Conservation (phyloP, 176 grass and related monocot species). For the Oryza brachyantha region DNA sequence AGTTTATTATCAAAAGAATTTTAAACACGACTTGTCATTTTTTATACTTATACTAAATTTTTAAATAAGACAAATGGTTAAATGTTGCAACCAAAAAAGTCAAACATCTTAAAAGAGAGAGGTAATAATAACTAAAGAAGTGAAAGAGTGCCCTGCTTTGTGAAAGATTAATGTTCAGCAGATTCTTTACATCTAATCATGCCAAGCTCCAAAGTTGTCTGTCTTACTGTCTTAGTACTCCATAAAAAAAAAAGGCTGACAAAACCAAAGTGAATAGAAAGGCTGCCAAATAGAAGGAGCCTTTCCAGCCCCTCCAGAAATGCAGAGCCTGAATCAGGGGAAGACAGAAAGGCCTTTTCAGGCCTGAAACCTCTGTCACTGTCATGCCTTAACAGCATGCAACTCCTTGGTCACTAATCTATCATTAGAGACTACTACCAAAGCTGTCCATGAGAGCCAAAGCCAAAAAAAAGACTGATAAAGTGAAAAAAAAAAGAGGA, state of each 20-base stretch:
- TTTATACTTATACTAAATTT: too few relatives aligned
- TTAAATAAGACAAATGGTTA: too few relatives aligned
- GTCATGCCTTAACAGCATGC: constrained; percentile 8
- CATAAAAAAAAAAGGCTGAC: background rate
- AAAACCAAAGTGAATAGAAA: background rate
- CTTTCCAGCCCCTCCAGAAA: background rate
- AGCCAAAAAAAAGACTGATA: background rate
- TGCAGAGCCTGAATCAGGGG: background rate
- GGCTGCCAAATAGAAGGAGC: background rate
- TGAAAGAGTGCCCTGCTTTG: background rate
- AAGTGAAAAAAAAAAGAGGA: background rate
- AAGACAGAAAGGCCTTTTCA: constrained; percentile 11
- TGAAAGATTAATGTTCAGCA: background rate
- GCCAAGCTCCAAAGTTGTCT: background rate
- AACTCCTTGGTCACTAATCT: background rate
- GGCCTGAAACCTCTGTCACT: constrained; percentile 20
- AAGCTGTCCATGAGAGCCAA: background rate
- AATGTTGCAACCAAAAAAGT: too few relatives aligned
- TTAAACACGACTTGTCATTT: too few relatives aligned
- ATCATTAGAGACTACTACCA: background rate
- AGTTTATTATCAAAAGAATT: too few relatives aligned
- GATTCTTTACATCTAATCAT: constrained; percentile 16
- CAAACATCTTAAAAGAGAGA: too few relatives aligned
- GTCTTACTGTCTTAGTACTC: background rate
- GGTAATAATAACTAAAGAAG: too few relatives aligned